A percentile compares a stretch with the other conserved stretches of the same genome.
Conservation (phyloP, 2,329 filamentous ascomycete species). For the Scedosporium aurantiacum region DNA sequence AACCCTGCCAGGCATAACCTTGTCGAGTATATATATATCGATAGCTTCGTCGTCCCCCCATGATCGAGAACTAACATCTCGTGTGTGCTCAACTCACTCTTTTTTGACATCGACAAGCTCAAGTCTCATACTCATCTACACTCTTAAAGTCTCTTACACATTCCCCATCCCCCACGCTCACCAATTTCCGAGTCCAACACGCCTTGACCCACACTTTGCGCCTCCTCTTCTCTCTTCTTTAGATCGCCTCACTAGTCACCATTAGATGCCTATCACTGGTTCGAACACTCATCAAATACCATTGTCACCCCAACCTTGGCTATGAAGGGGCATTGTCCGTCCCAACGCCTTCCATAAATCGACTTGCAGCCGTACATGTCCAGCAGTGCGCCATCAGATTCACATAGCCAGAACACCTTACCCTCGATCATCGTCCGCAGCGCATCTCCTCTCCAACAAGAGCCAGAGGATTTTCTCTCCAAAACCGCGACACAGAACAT, state of each 20-base stretch:
- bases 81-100: no score
- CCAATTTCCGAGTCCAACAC: no score
- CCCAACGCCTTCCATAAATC: background rate
- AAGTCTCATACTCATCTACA: no score
- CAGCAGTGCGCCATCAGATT: background rate
- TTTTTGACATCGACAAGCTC: no score
- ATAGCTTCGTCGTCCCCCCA: no score
- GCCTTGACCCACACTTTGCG: background rate
- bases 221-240: background rate
- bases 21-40: no score
- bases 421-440: constrained; percentile 3
- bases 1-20: no score
- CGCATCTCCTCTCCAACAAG: background rate
- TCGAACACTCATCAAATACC: background rate
- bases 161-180: no score
- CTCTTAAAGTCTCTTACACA: no score
- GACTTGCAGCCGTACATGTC: background rate
- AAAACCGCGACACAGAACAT: constrained; percentile 6
- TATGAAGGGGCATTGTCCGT: background rate
- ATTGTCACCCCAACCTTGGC: background rate
- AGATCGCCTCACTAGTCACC: background rate
- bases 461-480: background rate
- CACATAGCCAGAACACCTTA: background rate
- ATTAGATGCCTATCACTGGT: background rate
- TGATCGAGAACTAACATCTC: no score